Base-by-base conservation (phyloP, 23 red algal species). In the Agarophyton chilense region DNA sequence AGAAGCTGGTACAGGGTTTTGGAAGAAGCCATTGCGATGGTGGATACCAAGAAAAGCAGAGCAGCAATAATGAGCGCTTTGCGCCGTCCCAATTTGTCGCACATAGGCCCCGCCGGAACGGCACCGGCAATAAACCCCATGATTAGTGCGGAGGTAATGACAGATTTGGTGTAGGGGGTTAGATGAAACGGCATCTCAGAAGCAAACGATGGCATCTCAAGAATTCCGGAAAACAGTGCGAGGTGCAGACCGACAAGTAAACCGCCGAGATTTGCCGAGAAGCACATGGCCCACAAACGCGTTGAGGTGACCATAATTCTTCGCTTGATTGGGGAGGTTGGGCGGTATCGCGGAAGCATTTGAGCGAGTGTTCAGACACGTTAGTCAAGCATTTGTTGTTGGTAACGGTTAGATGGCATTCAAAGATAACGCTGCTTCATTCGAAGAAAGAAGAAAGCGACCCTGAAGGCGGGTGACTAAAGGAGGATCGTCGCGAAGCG, bases 171-270 rank as follows among this genome's bases (percentile, higher is more conserved):
- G 36, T 25, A 41, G 7, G 88, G 62, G 13, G 52, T 73, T 2
- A 89, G 18, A 16, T 38, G 12, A 10, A 55, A 60, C 25, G 88
- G 47, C 60, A 91, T 81, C 19, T 54, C 88, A 19, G 19, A 13
- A 6, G 34, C 43, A 75, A 91, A 91, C 13, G 63, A 52, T 26
- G 55, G 53, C 41, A 91, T 91, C 76, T 91, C 88, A 26, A 91
- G 76, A 34, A 91, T 67, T 17, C 88, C 88, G 1, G 88, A 91
- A 50, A 91, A 82, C 21, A 91, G 22, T 10, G 88, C 88, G 10
- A 91, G 65, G 52, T 91, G 88, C 42, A 91, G 38, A 22, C 88
- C 88, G 24, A 74, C 88, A 1, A 81, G 61, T 13, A 82, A 47
- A 32, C 88, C 88, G 41, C 88, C 88, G 2, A 82, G 55, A 56